phyloP scores from a whole-genome alignment of 1,284 basidiomycete species.

The Trichosporon sp. region DNA sequence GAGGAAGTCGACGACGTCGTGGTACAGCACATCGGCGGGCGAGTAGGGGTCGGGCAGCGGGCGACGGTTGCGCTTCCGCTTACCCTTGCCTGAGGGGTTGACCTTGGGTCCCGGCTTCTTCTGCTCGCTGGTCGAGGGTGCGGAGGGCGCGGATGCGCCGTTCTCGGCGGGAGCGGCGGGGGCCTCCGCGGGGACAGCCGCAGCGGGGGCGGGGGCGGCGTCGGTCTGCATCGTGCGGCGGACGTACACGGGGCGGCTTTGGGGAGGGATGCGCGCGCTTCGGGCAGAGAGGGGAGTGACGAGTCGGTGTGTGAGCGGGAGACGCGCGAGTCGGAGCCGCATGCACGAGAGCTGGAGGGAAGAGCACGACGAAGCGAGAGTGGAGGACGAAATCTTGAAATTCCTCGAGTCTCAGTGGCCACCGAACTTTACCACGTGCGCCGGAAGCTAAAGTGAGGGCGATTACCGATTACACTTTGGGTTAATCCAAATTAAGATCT shows the following conservation, averaged over 20 bases:
- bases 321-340: neutral
- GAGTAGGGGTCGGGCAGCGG: slow-evolving; percentile 62
- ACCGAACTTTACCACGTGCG: neutral
- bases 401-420: neutral
- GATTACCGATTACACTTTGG: too few relatives aligned
- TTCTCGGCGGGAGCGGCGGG: neutral
- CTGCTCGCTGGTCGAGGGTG: neutral
- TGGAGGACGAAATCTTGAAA: slow-evolving; percentile 2
- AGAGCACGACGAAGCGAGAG: neutral
- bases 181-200: neutral
- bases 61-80: slow-evolving; percentile 32
- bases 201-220: neutral
- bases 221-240: neutral
- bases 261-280: neutral
- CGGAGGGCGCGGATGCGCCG: neutral
- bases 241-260: neutral
- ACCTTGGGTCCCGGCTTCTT: neutral
- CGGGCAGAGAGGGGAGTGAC: neutral
- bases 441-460: too few relatives aligned
- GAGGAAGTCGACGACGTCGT: slow-evolving; percentile 65
- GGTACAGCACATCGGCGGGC: slow-evolving; percentile 67
- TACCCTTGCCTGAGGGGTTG: slow-evolving; percentile 20
- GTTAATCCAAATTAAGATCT: too few relatives aligned
- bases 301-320: neutral
- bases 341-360: neutral